Evolutionary conservation across 202 grass and related monocot genomes (phyloP), one percentile per base, ranked within the genome.

Genomic region (Thinopyrum obtusiflorum): DNA sequence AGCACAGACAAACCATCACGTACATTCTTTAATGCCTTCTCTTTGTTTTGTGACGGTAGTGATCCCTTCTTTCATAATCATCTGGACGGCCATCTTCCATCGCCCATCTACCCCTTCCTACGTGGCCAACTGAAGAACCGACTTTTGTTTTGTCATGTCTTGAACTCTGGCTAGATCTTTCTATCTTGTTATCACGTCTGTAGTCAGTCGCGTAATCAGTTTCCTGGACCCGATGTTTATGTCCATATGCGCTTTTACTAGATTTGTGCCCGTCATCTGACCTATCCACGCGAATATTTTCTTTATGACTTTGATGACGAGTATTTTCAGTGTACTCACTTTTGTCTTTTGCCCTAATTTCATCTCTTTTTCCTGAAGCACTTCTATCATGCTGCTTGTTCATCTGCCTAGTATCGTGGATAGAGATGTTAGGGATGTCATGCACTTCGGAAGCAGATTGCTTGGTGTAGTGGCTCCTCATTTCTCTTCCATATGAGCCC

Each of bases 1-100:
- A 53, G 40, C 42, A 76, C 7, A 18, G 15, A 29, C 13, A 55
- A 20, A 55, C 39, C 72, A 53, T 13, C 1, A 76, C 21, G 10
- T 76, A 12, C 14, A 76, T 51, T 42, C 36, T 27, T 63, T 75
- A 90, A 37, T 80, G 88, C 21, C 62, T 59, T 74, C 82, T 31
- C 67, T 78, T 86, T 66, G 84, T 79, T 65, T 82, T 87, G 33
- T 60, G 66, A 42, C 73, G 72, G 49, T 84, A 71, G 51, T 71
- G 61, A 35, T 90, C 88, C 73, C 11, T 42, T 42, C 84, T 61
- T 14, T 83, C 69, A 39, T 90, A 65, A 78, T 84, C 80, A 64
- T 84, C 80, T 26, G 73, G 73, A 24, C 84, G 53, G 65, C 84
- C 88, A 90, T 87, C 75, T 87, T 84, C 88, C 84, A 84, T 82